A percentile compares a stretch with the other conserved stretches of the same genome.
Conservation (phyloP, 192 early-diverging fungal species). For the Thamnidium elegans region DNA sequence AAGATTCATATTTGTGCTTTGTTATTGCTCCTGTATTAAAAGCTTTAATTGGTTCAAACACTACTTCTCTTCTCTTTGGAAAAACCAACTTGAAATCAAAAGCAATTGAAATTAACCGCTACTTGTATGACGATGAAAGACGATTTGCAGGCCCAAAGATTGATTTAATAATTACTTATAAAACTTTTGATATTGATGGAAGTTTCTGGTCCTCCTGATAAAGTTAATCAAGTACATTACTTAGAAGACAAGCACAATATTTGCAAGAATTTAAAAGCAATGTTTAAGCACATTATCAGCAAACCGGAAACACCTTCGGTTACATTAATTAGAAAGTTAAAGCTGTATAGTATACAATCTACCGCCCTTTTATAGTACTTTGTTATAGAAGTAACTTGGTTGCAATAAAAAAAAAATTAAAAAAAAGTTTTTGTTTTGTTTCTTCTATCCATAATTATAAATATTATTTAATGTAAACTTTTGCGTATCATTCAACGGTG, state of each 20-base stretch:
- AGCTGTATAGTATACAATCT: neutral
- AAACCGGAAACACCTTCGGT: conserved; percentile 5
- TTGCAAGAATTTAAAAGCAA: neutral
- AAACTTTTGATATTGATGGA: neutral
- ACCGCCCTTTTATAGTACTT: too few species aligned
- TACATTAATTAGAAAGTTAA: neutral
- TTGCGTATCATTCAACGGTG: too few species aligned
- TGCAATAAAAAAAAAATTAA: too few species aligned
- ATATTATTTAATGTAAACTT: too few species aligned
- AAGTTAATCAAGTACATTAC: neutral
- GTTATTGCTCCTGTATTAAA: too few species aligned
- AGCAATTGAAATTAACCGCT: neutral
- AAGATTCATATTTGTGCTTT: too few species aligned
- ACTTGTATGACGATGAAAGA: neutral
- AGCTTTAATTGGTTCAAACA: too few species aligned
- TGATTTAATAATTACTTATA: neutral
- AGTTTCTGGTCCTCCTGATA: neutral
- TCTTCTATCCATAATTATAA: too few species aligned
- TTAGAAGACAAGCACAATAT: conserved; percentile 7
- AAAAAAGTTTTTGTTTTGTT: too few species aligned
- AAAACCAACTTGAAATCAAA: conserved; percentile 1
- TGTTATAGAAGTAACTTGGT: too few species aligned
- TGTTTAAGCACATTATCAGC: neutral
- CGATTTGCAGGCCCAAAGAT: conserved; percentile 2
- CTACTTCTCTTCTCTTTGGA: neutral